A percentile compares a stretch with the other conserved stretches of the same genome.
Evolutionary conservation across 306 rosid genomes (phyloP).

Genomic region (Prunus mira): DNA sequence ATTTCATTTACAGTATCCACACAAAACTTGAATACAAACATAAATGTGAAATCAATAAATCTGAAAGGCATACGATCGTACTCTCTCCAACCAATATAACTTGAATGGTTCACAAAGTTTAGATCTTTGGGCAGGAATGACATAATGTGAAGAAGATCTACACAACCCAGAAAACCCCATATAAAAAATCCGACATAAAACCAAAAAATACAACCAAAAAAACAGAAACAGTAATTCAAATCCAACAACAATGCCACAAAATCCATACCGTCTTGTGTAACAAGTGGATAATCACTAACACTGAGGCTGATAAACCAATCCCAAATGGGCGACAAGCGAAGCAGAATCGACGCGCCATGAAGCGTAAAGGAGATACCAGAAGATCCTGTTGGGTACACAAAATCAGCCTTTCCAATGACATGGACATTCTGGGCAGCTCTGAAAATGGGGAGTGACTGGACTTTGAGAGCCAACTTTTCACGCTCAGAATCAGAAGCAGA

Average conservation of each 20-base stretch:
- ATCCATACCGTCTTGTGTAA: slow-evolving; percentile 78
- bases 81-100: slow-evolving; percentile 98
- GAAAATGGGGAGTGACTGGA: slow-evolving; percentile 61
- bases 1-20: slow-evolving; percentile 8
- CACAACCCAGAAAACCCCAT: slow-evolving; percentile 31
- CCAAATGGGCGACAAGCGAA: slow-evolving; percentile 70
- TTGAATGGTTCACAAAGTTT: slow-evolving; percentile 89
- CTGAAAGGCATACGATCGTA: slow-evolving; percentile 33
- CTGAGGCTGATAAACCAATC: slow-evolving; percentile 79
- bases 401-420: slow-evolving; percentile 79
- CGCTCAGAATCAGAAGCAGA: slow-evolving; percentile 62
- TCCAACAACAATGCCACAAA: background rate
- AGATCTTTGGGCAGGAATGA: slow-evolving; percentile 84
- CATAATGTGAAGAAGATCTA: slow-evolving; percentile 92
- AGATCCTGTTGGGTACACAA: slow-evolving; percentile 63
- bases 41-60: background rate
- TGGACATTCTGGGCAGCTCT: slow-evolving; percentile 79
- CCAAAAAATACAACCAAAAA: background rate
- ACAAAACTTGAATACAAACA: background rate
- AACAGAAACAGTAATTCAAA: background rate
- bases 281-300: slow-evolving; percentile 75
- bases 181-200: slow-evolving; percentile 19
- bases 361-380: slow-evolving; percentile 63
- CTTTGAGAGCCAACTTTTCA: slow-evolving; percentile 50
- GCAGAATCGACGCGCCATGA: slow-evolving; percentile 74